Evolutionary conservation across 805 yeast genomes (phyloP), one percentile per base, ranked within the genome.

Genomic region (Yamadazyma sp.): DNA sequence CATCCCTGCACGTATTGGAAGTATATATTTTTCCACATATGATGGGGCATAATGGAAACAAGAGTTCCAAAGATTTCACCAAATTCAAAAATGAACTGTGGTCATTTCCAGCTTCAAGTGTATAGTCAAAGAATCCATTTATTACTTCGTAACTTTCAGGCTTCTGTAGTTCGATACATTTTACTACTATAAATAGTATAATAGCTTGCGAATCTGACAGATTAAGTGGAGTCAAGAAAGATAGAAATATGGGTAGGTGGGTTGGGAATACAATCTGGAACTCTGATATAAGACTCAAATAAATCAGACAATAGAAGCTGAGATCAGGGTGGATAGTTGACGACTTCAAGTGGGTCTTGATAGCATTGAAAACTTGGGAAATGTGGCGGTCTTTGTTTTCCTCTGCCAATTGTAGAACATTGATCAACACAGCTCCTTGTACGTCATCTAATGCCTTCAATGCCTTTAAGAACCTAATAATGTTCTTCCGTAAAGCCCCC

Each of bases 21-120:
- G 49, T 49, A 38, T 61, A 62, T 6, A 53, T 41, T 11, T 49
- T 45, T 6, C 48, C 38, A 12, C 54, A 41, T 0, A 54, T 26
- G 8, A 47, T 48, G 1, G 70, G 65, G 1, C 53, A 35, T 3
- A 62, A 25, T 1, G 70, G 64, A 37, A 59, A 62, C 7, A 62
- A 43, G 2, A 34, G 7, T 13, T 54, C 59, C 14, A 62, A 37
- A 5, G 50, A 27, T 23, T 42, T 51, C 9, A 53, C 41, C 12
- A 53, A 50, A 32, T 53, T 55, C 16, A 54, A 34, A 32, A 58
- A 59, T 23, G 40, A 6, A 23, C 12, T 2, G n/a, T 24, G 13
- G 39, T 35, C 21, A 40, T 29, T 1, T 30, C 17, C 15, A 20
- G 48, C 14, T 41, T 51, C 55, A 5, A 48, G 25, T 5, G 50